A percentile compares a stretch with the other conserved stretches of the same genome.
phyloP scores from a whole-genome alignment of 2,329 filamentous ascomycete genomes.

The Ceratocystiopsis sp. region DNA sequence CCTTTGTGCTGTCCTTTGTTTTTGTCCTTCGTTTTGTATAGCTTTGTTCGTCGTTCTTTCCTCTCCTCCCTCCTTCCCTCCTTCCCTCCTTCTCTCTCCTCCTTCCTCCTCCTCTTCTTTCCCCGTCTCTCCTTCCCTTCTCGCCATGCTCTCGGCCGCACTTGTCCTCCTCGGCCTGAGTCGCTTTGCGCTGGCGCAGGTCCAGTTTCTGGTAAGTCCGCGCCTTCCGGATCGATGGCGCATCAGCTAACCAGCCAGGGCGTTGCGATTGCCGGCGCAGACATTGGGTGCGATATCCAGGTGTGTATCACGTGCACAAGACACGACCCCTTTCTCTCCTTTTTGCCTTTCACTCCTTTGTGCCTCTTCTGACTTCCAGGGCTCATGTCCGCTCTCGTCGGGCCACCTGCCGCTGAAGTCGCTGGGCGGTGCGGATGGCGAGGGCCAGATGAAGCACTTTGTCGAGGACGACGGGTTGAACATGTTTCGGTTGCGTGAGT shows the following conservation, averaged over 20 bases:
- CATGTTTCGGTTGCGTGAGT: constrained; percentile 31
- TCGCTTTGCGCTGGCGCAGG: neutral
- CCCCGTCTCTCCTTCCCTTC: neutral
- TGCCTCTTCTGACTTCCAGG: constrained; percentile 8
- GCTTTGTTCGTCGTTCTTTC: neutral
- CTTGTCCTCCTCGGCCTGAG: neutral
- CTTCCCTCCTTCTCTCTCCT: neutral
- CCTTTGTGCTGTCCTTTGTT: neutral
- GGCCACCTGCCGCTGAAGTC: constrained; percentile 16
- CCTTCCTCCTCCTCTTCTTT: neutral
- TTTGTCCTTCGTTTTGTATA: neutral
- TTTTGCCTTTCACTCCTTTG: neutral
- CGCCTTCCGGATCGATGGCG: too few species aligned
- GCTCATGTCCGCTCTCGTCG: constrained; percentile 18
- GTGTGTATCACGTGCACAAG: constrained; percentile 3
- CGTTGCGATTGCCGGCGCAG: constrained; percentile 25
- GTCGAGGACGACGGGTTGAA: constrained; percentile 34
- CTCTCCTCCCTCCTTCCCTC: neutral
- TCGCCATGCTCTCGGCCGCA: neutral
- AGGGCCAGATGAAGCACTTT: constrained; percentile 39
- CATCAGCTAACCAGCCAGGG: constrained; percentile 2
- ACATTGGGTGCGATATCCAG: constrained; percentile 27
- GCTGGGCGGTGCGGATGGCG: constrained; percentile 17
- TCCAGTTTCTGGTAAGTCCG: neutral
- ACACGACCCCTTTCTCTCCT: too few species aligned